Evolutionary conservation across 129 eudicot species (phyloP).

Genomic region (Helichrysum umbraculigerum): DNA sequence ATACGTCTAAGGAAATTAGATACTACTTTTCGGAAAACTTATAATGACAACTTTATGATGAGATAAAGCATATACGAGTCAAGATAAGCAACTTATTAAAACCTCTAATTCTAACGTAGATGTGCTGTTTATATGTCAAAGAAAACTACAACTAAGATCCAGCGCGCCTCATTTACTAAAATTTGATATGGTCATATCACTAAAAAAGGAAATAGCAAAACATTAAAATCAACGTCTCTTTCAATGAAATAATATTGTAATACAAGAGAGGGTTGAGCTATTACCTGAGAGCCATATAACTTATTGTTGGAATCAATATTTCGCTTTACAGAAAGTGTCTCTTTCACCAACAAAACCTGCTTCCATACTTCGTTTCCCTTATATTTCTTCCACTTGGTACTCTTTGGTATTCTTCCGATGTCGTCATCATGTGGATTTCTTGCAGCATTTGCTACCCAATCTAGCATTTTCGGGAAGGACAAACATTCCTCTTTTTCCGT

Average conservation of each 20-base stretch:
- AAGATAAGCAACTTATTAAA: background rate
- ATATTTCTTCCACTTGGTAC: constrained; percentile 60
- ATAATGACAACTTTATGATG: background rate
- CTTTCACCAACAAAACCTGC: constrained; percentile 54
- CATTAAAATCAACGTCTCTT: background rate
- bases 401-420: constrained; percentile 53
- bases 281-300: constrained; percentile 51
- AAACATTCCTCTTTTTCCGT: constrained; percentile 42
- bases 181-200: too few species aligned
- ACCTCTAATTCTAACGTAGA: too few species aligned
- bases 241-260: background rate
- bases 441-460: constrained; percentile 64
- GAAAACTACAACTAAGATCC: too few species aligned
- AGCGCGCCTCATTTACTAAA: too few species aligned
- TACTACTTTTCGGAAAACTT: background rate
- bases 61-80: background rate
- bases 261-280: background rate
- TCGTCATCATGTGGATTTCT: constrained; percentile 54
- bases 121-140: too few species aligned
- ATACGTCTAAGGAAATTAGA: too few species aligned
- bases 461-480: constrained; percentile 46
- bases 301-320: constrained; percentile 32
- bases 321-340: constrained; percentile 46
- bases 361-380: constrained; percentile 47
- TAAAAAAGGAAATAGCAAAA: too few species aligned